Evolutionary conservation across 2,329 filamentous ascomycete genomes (phyloP).

Genomic region (Diaporthe sp.): DNA sequence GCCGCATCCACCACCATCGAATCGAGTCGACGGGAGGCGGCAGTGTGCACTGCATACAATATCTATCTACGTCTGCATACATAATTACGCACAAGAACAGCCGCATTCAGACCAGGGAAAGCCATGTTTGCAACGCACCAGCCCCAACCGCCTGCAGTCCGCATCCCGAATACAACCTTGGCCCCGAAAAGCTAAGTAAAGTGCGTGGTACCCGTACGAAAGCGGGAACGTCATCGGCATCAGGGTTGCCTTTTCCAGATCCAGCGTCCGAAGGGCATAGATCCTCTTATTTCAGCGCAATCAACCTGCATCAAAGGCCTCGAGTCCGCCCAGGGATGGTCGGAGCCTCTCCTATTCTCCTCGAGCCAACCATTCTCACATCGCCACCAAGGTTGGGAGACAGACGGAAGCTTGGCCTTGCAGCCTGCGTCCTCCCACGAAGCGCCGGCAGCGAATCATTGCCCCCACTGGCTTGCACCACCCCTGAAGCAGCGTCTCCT

Average conservation of each 20-base stretch:
- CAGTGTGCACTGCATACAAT: not conserved
- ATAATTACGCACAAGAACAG: slow-evolving; percentile 8
- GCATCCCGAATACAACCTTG: slow-evolving; percentile 25
- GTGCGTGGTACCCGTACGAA: slow-evolving; percentile 11
- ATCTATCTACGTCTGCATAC: not conserved
- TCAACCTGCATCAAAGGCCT: slow-evolving; percentile 29
- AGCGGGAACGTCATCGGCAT: slow-evolving; percentile 20
- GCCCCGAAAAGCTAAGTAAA: slow-evolving; percentile 5
- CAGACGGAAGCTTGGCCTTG: slow-evolving; percentile 24
- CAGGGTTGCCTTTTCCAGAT: slow-evolving; percentile 27
- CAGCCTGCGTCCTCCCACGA: slow-evolving; percentile 34
- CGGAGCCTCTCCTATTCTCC: not conserved
- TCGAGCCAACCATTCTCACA: slow-evolving; percentile 26
- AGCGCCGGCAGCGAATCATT: slow-evolving; percentile 39
- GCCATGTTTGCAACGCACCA: slow-evolving; percentile 21
- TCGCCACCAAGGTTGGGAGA: slow-evolving; percentile 21
- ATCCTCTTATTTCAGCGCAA: slow-evolving; percentile 25
- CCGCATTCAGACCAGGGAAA: slow-evolving; percentile 21
- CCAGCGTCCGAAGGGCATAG: slow-evolving; percentile 17
- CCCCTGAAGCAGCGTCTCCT: slow-evolving; percentile 35
- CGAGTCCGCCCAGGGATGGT: not conserved
- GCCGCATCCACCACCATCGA: not conserved
- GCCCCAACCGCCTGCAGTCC: slow-evolving; percentile 19
- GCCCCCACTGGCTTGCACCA: slow-evolving; percentile 13
- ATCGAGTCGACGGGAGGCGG: not conserved